Evolutionary conservation across 441 rosid species (phyloP).

Genomic region (Euphorbia schlechtendalii): DNA sequence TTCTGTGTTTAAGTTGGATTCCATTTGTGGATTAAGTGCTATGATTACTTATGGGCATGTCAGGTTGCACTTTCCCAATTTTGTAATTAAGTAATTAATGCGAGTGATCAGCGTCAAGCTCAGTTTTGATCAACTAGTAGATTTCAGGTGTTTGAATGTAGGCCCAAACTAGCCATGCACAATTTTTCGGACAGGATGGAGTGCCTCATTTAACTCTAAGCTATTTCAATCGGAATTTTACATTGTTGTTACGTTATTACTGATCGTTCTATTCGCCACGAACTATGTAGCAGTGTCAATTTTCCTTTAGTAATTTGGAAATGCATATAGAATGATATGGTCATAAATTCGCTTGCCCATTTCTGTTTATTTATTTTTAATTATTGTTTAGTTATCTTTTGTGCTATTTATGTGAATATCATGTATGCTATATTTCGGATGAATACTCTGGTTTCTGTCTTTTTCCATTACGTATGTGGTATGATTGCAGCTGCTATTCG

Average conservation of each 20-base stretch:
- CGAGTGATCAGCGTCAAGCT: constrained; percentile 8
- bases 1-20: constrained; percentile 9
- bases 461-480: constrained; percentile 1
- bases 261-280: neutral
- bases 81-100: constrained; percentile 27
- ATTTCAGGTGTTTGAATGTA: constrained; percentile 6
- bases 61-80: neutral
- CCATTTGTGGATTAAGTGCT: constrained; percentile 11
- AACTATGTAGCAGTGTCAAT: neutral
- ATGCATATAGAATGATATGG: neutral
- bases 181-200: constrained; percentile 7
- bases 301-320: constrained; percentile 3
- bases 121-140: constrained; percentile 7
- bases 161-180: constrained; percentile 17
- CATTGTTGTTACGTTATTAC: neutral
- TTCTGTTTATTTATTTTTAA: neutral
- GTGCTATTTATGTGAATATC: neutral
- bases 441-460: neutral
- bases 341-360: neutral
- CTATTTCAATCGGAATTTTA: constrained; percentile 10
- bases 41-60: constrained; percentile 1
- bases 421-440: neutral
- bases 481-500: neutral
- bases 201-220: constrained; percentile 11
- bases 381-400: neutral